Evolutionary conservation across 331 rosid genomes (phyloP).

Genomic region (Saraca asoca): DNA sequence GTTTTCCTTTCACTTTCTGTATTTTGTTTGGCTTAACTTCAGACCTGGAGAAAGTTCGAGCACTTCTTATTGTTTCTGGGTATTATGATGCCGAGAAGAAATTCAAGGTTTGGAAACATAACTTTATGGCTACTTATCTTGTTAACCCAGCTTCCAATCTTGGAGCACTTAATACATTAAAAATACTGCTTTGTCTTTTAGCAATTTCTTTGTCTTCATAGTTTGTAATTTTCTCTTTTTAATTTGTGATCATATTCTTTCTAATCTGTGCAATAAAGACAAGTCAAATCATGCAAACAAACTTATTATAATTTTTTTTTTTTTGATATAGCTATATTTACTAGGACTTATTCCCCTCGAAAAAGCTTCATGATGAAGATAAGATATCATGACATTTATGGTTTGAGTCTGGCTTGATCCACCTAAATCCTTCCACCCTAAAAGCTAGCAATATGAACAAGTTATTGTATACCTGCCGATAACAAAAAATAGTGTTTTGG

Average conservation of each 20-base stretch:
- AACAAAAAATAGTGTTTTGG: too few species aligned
- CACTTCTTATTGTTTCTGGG: slow-evolving; percentile 71
- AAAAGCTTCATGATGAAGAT: not conserved
- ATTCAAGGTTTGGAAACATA: slow-evolving; percentile 65
- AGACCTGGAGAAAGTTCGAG: slow-evolving; percentile 70
- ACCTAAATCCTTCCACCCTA: too few species aligned
- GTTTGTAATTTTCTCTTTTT: slow-evolving; percentile 1
- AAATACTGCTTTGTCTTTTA: not conserved
- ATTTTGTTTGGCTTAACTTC: slow-evolving; percentile 27
- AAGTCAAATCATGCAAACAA: slow-evolving; percentile 6
- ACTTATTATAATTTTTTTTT: not conserved
- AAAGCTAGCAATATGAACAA: too few species aligned
- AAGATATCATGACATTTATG: not conserved
- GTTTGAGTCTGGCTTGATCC: not conserved
- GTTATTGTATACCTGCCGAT: too few species aligned
- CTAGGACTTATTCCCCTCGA: not conserved
- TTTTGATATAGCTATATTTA: too few species aligned
- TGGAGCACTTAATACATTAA: not conserved
- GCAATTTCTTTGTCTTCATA: not conserved
- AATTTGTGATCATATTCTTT: not conserved
- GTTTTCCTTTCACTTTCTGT: not conserved
- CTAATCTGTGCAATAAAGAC: not conserved
- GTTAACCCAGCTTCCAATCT: not conserved
- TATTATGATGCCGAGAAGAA: slow-evolving; percentile 58
- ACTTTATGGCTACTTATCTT: not conserved